These are phyloP conservation scores for Chloranthus sessilifolius DNA, from an alignment of 164 flowering plant genomes.

Conservation along the genomic window DNA sequence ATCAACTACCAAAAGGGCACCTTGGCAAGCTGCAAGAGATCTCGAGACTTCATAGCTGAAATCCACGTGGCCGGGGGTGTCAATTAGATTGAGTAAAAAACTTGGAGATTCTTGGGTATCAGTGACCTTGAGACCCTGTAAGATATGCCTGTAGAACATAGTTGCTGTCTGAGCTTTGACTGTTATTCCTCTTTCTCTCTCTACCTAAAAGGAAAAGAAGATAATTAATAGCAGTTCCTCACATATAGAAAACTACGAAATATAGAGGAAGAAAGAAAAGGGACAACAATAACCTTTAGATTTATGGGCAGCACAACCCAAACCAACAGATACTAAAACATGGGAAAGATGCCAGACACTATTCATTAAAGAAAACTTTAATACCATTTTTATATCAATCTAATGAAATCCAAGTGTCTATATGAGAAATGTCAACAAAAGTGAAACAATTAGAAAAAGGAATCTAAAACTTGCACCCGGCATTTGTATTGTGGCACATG, in stretches of 20 bases:
- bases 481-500: too few species aligned
- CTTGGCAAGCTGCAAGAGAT: conserved; percentile 98
- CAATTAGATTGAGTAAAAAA: conserved; percentile 76
- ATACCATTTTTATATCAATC: too few species aligned
- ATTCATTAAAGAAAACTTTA: too few species aligned
- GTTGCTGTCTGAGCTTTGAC: conserved; percentile 99
- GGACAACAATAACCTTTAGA: too few species aligned
- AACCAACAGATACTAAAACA: too few species aligned
- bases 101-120: conserved; percentile 27
- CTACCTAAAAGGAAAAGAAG: conserved; percentile 54
- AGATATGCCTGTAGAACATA: conserved; percentile 61
- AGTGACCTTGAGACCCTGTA: conserved; percentile 17
- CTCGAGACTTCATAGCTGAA: conserved; percentile 98
- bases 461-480: too few species aligned
- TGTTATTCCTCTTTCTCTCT: conserved; percentile 97
- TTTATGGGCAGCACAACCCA: too few species aligned
- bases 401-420: too few species aligned
- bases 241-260: background rate
- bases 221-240: conserved; percentile 2
- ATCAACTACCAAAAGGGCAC: conserved; percentile 96
- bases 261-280: background rate
- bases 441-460: too few species aligned
- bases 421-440: too few species aligned
- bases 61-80: conserved; percentile 99
- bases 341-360: too few species aligned